Evolutionary conservation across 2,329 filamentous ascomycete genomes (phyloP).

Genomic region (Cladorrhinum sp.): DNA sequence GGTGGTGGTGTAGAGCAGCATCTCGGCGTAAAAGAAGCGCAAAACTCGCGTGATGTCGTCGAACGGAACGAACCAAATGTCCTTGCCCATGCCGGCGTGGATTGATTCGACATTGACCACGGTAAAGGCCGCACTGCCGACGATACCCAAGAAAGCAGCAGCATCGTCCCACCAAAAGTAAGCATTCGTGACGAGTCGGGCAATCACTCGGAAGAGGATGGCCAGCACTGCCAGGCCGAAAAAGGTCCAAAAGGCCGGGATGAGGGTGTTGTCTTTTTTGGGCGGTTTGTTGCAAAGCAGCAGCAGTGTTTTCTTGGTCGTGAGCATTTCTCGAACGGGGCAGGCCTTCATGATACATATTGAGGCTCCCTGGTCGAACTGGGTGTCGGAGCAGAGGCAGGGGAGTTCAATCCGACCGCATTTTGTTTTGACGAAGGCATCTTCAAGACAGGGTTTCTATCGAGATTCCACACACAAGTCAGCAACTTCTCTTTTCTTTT

Average conservation of each 20-base stretch:
- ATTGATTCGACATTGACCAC: conserved; percentile 20
- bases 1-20: conserved; percentile 46
- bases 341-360: neutral
- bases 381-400: conserved; percentile 1
- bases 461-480: conserved; percentile 34
- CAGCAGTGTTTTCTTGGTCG: neutral
- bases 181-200: conserved; percentile 24
- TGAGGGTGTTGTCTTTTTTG: conserved; percentile 11
- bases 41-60: conserved; percentile 42
- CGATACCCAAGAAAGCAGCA: conserved; percentile 23
- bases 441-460: conserved; percentile 15
- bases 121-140: conserved; percentile 19
- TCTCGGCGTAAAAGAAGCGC: conserved; percentile 36
- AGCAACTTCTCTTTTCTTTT: conserved; percentile 33
- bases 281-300: conserved; percentile 13
- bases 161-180: conserved; percentile 30
- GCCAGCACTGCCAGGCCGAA: conserved; percentile 21
- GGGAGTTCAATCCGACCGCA: neutral
- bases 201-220: conserved; percentile 21
- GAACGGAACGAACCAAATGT: conserved; percentile 48
- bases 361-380: neutral
- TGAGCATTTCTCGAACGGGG: neutral
- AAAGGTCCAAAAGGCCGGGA: conserved; percentile 21
- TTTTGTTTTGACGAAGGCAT: neutral
- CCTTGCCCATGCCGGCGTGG: conserved; percentile 44